A percentile compares a stretch with the other conserved stretches of the same genome.
Conservation (phyloP, 192 early-diverging fungal species). For the Podila clonocystis region DNA sequence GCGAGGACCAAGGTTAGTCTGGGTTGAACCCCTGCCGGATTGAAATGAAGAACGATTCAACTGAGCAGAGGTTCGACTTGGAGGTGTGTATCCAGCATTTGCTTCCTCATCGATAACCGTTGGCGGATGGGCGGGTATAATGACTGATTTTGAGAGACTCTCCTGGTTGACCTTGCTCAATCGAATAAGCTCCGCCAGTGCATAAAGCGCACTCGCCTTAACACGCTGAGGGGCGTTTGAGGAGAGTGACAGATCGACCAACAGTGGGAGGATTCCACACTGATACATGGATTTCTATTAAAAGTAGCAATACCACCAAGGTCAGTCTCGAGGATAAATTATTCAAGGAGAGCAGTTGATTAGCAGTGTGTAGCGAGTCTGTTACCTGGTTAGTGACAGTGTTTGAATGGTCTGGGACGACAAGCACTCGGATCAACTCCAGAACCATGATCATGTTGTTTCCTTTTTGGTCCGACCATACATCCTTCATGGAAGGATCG, state of each 20-base stretch:
- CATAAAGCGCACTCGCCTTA: conserved; percentile 83
- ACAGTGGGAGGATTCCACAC: conserved; percentile 78
- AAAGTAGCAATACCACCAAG: neutral
- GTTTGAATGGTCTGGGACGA: conserved; percentile 88
- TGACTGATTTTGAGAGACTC: conserved; percentile 74
- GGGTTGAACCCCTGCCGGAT: conserved; percentile 32
- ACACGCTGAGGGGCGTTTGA: conserved; percentile 82
- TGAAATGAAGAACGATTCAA: conserved; percentile 33
- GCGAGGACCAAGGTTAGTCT: conserved; percentile 23
- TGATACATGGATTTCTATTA: conserved; percentile 84
- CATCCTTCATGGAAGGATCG: conserved; percentile 55
- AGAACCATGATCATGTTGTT: conserved; percentile 90
- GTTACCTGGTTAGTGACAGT: conserved; percentile 85
- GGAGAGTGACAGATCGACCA: conserved; percentile 83
- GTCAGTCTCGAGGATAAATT: neutral
- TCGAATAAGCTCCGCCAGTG: conserved; percentile 86
- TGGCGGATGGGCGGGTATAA: conserved; percentile 64
- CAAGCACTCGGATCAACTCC: conserved; percentile 89
- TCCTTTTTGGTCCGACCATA: conserved; percentile 86
- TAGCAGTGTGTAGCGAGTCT: neutral
- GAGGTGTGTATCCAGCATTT: conserved; percentile 4
- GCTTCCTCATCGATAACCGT: conserved; percentile 3
- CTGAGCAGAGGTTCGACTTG: conserved; percentile 24
- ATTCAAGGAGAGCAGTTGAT: neutral
- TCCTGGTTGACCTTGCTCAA: conserved; percentile 82